phyloP scores from a whole-genome alignment of 495 filamentous ascomycete genomes.

The Usnea hakonensis region DNA sequence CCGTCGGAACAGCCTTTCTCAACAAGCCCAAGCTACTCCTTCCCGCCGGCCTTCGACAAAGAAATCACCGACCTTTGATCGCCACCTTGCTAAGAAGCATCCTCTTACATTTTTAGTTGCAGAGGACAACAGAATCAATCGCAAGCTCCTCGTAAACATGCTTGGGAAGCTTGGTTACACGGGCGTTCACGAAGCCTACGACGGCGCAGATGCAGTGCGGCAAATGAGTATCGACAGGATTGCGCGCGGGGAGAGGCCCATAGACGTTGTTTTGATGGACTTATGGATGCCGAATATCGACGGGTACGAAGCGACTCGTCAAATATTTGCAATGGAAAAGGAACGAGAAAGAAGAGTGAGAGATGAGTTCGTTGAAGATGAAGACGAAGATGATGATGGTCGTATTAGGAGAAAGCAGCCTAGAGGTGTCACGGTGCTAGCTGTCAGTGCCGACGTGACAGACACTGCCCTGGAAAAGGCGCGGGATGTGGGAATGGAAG shows the following conservation, averaged over 20 bases:
- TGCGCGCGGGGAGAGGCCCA: constrained; percentile 27
- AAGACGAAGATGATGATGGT: neutral
- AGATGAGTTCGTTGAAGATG: constrained; percentile 3
- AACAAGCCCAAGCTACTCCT: constrained; percentile 1
- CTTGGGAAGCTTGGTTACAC: constrained; percentile 62
- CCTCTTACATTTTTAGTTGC: constrained; percentile 67
- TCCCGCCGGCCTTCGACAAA: constrained; percentile 19
- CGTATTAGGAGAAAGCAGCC: constrained; percentile 15
- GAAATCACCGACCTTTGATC: constrained; percentile 21
- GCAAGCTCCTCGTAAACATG: constrained; percentile 64
- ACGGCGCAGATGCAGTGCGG: constrained; percentile 65
- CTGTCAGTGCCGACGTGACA: constrained; percentile 72
- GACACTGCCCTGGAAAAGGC: constrained; percentile 57
- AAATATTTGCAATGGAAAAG: constrained; percentile 51
- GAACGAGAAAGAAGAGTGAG: constrained; percentile 26
- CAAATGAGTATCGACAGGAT: constrained; percentile 42
- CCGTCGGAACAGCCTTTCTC: constrained; percentile 22
- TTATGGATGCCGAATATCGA: constrained; percentile 85
- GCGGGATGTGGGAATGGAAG: constrained; percentile 61
- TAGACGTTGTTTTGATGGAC: constrained; percentile 73
- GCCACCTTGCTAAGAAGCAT: constrained; percentile 46
- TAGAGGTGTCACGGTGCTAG: constrained; percentile 42
- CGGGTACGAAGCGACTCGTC: constrained; percentile 64
- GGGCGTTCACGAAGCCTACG: constrained; percentile 59
- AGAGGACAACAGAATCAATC: constrained; percentile 76